phyloP scores from a whole-genome alignment of 225 moss, liverwort and hornwort genomes.

The Polytrichum formosum region DNA sequence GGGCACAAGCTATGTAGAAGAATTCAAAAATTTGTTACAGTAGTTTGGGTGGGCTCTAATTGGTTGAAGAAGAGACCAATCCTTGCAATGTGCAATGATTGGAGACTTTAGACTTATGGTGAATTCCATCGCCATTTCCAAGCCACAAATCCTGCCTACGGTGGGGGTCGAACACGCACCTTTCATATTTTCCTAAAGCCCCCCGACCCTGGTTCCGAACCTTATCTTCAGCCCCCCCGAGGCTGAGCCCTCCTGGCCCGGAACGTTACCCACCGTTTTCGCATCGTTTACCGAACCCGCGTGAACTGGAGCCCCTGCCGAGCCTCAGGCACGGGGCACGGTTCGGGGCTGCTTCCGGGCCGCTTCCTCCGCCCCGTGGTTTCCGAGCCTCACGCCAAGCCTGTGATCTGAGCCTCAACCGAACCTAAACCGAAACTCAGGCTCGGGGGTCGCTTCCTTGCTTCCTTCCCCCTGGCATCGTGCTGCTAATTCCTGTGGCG shows the following conservation, averaged over 20 bases:
- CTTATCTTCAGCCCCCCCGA: conserved; percentile 28
- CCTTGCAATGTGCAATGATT: conserved; percentile 12
- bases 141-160: conserved; percentile 36
- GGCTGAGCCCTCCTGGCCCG: neutral
- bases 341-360: too few species aligned
- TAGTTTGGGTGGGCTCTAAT: too few species aligned
- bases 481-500: neutral
- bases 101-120: conserved; percentile 7
- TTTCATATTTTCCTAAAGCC: neutral
- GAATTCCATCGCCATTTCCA: conserved; percentile 4
- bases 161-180: conserved; percentile 21
- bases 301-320: neutral
- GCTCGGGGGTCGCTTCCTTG: conserved; percentile 17
- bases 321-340: neutral
- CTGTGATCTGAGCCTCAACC: neutral
- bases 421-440: neutral
- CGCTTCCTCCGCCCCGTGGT: too few species aligned
- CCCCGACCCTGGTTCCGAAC: conserved; percentile 10
- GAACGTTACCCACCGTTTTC: neutral
- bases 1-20: too few species aligned
- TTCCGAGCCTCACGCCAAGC: too few species aligned
- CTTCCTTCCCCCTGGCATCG: neutral
- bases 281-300: too few species aligned
- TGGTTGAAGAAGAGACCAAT: too few species aligned
- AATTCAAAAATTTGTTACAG: too few species aligned